These are phyloP conservation scores for Daldinia sp. DNA, from an alignment of 2,329 filamentous ascomycete genomes.

Conservation along the genomic window DNA sequence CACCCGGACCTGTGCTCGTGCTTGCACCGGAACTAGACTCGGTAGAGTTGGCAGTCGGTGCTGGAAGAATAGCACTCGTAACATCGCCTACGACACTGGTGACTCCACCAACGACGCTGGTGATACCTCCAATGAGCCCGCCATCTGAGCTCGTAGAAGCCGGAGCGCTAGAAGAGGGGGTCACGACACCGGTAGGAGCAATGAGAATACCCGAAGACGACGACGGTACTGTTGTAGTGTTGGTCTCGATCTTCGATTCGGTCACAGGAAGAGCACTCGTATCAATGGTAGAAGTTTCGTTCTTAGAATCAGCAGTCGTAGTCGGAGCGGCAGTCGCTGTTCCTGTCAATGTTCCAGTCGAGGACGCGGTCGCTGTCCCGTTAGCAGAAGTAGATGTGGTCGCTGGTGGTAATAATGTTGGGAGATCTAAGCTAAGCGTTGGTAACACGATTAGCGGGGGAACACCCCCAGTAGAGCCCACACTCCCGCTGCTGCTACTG, in stretches of 20 bases:
- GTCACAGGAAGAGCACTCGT: background rate
- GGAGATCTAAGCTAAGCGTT: slow-evolving; percentile 32
- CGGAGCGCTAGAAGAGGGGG: slow-evolving; percentile 21
- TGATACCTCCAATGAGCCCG: slow-evolving; percentile 36
- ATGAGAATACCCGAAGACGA: slow-evolving; percentile 42
- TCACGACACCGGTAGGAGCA: slow-evolving; percentile 44
- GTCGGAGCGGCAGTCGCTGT: background rate
- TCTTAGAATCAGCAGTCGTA: slow-evolving; percentile 16
- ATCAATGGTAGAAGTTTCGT: slow-evolving; percentile 15
- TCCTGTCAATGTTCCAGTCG: slow-evolving; percentile 21
- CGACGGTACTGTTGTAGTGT: slow-evolving; percentile 11
- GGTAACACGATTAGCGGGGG: slow-evolving; percentile 35
- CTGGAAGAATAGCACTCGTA: slow-evolving; percentile 26
- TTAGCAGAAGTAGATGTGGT: slow-evolving; percentile 9
- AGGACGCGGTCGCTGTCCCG: background rate
- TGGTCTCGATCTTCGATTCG: slow-evolving; percentile 19
- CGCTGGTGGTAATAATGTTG: slow-evolving; percentile 15
- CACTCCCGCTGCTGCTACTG: slow-evolving; percentile 1
- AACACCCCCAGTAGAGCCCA: slow-evolving; percentile 20
- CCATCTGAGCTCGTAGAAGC: slow-evolving; percentile 31
- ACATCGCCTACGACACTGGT: slow-evolving; percentile 22
- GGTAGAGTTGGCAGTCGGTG: slow-evolving; percentile 29
- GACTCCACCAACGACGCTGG: slow-evolving; percentile 30
- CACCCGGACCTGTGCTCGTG: slow-evolving; percentile 24
- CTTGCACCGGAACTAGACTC: slow-evolving; percentile 13